phyloP scores from a whole-genome alignment of 1,139 yeast species.

The Yamadazyma atmosphaerica region DNA sequence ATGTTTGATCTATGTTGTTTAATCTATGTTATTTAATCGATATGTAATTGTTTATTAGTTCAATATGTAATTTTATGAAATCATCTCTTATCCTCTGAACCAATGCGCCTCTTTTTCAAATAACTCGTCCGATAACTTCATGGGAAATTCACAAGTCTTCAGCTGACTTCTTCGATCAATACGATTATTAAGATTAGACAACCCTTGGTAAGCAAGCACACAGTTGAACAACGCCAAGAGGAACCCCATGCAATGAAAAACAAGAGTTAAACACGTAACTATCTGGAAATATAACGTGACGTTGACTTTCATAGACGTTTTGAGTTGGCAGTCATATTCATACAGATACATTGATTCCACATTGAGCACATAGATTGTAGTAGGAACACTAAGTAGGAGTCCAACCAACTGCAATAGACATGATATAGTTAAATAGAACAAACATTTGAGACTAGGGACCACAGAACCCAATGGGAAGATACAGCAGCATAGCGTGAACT shows the following conservation, averaged over 20 bases:
- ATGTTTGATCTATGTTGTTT: no score
- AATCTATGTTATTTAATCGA: no score
- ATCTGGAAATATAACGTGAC: constrained; percentile 25
- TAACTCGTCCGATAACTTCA: neutral
- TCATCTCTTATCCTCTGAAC: constrained; percentile 4
- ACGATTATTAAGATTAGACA: constrained; percentile 19
- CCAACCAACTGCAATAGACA: constrained; percentile 24
- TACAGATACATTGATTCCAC: constrained; percentile 27
- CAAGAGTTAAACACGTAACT: constrained; percentile 15
- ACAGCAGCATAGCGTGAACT: constrained; percentile 26
- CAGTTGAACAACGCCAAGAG: constrained; percentile 10
- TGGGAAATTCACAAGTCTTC: neutral
- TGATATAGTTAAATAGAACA: constrained; percentile 21
- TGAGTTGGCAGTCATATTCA: constrained; percentile 20
- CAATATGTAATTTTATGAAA: neutral
- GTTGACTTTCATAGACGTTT: constrained; percentile 18
- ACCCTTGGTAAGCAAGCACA: constrained; percentile 15
- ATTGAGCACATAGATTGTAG: constrained; percentile 22
- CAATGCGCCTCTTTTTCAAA: constrained; percentile 2
- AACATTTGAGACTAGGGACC: constrained; percentile 19
- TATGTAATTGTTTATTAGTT: neutral
- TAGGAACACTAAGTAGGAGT: constrained; percentile 18
- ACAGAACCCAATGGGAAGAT: constrained; percentile 13
- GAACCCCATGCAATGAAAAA: constrained; percentile 17
- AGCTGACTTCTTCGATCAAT: constrained; percentile 18